Base-by-base conservation (phyloP, 108 stramenopile species). In the Cyclotella kingstonii region DNA sequence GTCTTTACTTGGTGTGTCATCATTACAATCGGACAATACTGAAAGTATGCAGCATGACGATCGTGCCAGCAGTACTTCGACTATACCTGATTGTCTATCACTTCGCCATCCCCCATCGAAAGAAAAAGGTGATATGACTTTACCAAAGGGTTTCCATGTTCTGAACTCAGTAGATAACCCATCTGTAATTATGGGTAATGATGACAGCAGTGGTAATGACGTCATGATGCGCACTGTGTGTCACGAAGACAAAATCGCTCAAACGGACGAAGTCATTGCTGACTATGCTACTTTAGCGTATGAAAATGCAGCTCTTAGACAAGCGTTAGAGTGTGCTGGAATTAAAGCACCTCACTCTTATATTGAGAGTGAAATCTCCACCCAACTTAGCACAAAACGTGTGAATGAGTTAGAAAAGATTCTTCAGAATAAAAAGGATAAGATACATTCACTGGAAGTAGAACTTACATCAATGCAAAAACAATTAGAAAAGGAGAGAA, bases 291-390 rank as follows among this genome's bases (percentile, higher is more conserved):
- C 83, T 15, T 48, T 91, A 56, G 80, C 66, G 28, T 91, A 91
- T 49, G 86, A 91, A 64, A 91, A 91, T 76, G 80, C 78, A 33
- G 59, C 84, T 19, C 82, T 91, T 47, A 72, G 90, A 11, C 85
- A 87, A 63, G 73, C 83, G 9, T 45, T 91, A 34, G 85, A 91
- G 50, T 57, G 77, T 14, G 52, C 85, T 40, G 84, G 86, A 7
- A 79, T 78, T 9, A 88, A 86, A 49, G 40, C 85, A 19, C 85
- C 90, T 17, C 73, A 66, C 29, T 47, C 86, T 22, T 86, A 91
- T 47, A 79, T 91, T 44, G 86, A 86, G 15, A 84, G 71, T 56
- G 68, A 80, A 5, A 46, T 27, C 12, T 45, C 69, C 14, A 18
- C 49, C 60, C 43, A 63, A 45, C 41, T 76, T 67, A 46, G 28